Evolutionary conservation across 805 yeast genomes (phyloP).

Genomic region (Clavispora phyllophila): DNA sequence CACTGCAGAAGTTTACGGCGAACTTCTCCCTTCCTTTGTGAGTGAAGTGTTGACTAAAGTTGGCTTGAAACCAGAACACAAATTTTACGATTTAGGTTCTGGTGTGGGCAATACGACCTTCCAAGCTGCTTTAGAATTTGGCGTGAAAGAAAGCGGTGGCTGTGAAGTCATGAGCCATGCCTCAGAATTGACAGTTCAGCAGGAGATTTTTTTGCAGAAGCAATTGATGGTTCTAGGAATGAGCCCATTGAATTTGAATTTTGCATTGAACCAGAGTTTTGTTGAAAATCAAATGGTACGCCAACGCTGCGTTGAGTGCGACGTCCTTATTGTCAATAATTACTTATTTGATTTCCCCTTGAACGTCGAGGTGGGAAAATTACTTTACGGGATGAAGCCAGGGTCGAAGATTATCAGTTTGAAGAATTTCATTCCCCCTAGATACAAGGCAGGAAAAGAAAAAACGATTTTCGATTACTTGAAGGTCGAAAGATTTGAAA

Average conservation of each 20-base stretch:
- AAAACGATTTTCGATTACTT: conserved; percentile 59
- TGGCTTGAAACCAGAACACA: conserved; percentile 45
- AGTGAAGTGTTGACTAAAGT: conserved; percentile 59
- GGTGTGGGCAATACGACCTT: conserved; percentile 92
- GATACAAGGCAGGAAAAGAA: conserved; percentile 57
- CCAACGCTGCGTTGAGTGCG: conserved; percentile 51
- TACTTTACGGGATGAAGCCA: conserved; percentile 58
- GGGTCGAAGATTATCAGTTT: conserved; percentile 79
- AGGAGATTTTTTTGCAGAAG: conserved; percentile 50
- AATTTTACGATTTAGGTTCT: conserved; percentile 85
- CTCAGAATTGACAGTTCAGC: conserved; percentile 58
- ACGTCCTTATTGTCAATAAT: conserved; percentile 75
- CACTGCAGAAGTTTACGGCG: conserved; percentile 89
- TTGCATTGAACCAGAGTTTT: conserved; percentile 68
- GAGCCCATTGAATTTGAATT: conserved; percentile 47
- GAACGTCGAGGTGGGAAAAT: conserved; percentile 59
- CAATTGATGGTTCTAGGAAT: conserved; percentile 65
- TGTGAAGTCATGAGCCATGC: conserved; percentile 88
- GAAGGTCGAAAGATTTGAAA: conserved; percentile 52
- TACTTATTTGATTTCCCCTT: conserved; percentile 76
- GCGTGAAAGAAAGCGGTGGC: conserved; percentile 73
- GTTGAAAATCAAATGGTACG: conserved; percentile 57
- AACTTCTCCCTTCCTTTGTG: conserved; percentile 72
- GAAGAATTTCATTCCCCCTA: conserved; percentile 72
- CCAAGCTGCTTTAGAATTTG: conserved; percentile 84